A percentile compares a stretch with the other conserved stretches of the same genome.
phyloP scores from a whole-genome alignment of 2,329 filamentous ascomycete genomes.

The Aspergillus thermomutatus region DNA sequence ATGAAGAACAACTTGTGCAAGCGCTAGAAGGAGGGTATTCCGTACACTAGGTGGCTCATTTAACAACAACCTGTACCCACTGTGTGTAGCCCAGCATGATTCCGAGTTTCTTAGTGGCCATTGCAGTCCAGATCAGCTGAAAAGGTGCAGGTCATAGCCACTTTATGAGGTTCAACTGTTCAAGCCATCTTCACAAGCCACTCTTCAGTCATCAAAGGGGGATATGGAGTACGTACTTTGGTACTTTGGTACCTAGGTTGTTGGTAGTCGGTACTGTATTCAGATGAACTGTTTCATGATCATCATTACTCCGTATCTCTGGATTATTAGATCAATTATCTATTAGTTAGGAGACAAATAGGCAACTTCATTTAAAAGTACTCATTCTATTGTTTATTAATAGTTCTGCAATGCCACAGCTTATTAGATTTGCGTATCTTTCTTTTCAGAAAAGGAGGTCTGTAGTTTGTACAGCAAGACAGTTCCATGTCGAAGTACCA shows the following conservation, averaged over 20 bases:
- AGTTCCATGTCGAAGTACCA: background rate
- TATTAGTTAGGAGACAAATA: background rate
- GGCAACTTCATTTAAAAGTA: background rate
- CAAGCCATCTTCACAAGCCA: background rate
- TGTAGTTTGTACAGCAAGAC: background rate
- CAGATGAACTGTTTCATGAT: background rate
- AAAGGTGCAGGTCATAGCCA: background rate
- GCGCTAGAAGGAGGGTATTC: conserved; percentile 7
- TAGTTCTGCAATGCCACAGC: background rate
- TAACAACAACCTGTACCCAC: background rate
- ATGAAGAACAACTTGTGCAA: conserved; percentile 10
- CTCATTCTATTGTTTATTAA: background rate
- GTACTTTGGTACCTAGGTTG: background rate
- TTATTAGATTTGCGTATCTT: background rate
- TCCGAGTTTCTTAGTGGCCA: background rate
- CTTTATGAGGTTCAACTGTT: background rate
- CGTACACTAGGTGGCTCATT: background rate
- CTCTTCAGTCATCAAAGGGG: background rate
- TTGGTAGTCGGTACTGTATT: too few species aligned
- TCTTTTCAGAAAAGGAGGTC: background rate
- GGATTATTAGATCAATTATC: background rate
- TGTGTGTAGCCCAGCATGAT: background rate
- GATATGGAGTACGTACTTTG: background rate
- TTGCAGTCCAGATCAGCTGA: background rate
- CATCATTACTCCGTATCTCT: background rate